Evolutionary conservation across 805 yeast species (phyloP).

Genomic region (Tetrapisispora fleetii): DNA sequence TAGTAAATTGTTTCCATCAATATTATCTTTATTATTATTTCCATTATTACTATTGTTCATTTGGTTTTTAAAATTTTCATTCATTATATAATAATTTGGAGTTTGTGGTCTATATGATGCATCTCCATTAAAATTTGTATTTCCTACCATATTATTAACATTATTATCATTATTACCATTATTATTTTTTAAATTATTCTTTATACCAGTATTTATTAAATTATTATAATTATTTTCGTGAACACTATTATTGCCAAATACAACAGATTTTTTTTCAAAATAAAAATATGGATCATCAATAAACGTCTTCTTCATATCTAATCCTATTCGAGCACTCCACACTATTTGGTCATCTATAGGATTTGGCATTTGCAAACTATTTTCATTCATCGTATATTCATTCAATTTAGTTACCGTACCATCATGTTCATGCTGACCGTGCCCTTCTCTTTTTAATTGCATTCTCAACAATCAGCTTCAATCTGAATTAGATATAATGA

Average conservation of each 20-base stretch:
- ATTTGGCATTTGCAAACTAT: background rate
- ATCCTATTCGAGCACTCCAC: slow-evolving; percentile 20
- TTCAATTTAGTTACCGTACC: background rate
- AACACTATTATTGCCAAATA: background rate
- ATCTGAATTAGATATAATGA: background rate
- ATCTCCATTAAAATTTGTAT: background rate
- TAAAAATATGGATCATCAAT: slow-evolving; percentile 22
- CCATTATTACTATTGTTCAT: background rate
- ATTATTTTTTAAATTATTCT: background rate
- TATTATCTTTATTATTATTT: background rate
- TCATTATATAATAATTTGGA: slow-evolving; percentile 2
- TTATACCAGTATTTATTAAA: background rate
- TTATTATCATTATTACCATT: background rate
- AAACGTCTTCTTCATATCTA: slow-evolving; percentile 23
- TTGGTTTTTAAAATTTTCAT: slow-evolving; percentile 1
- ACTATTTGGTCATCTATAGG: slow-evolving; percentile 15
- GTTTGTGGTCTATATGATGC: slow-evolving; percentile 3
- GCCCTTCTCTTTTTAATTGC: background rate
- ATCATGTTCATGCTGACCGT: background rate
- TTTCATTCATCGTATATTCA: background rate
- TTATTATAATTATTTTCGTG: background rate
- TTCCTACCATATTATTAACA: background rate
- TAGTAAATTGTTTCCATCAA: slow-evolving; percentile 8
- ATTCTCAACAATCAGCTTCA: background rate
- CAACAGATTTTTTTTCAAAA: slow-evolving; percentile 11